Conservation (phyloP, 257 asterid species). For the Buddleja alternifolia region DNA sequence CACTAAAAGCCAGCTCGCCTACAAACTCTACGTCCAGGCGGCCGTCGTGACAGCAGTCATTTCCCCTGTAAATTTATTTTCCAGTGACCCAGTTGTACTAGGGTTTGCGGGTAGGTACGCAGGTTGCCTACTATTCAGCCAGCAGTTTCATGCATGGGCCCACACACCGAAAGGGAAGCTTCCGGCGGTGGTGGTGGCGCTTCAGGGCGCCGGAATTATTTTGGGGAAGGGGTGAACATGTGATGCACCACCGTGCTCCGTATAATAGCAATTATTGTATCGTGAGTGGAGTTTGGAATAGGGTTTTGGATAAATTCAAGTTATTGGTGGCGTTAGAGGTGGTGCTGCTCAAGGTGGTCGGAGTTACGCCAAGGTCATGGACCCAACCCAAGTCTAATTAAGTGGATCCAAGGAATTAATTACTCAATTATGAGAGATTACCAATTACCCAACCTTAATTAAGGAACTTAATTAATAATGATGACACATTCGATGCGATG, state of each 20-base stretch:
- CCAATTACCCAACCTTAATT: too few species aligned
- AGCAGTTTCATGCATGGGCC: constrained; percentile 86
- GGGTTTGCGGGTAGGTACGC: constrained; percentile 36
- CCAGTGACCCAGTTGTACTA: constrained; percentile 21
- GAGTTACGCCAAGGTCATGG: constrained; percentile 76
- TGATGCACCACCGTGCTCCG: constrained; percentile 78
- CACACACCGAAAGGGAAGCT: constrained; percentile 71
- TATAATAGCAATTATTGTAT: constrained; percentile 75
- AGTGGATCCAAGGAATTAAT: too few species aligned
- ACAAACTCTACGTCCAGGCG: constrained; percentile 38
- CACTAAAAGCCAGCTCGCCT: constrained; percentile 32
- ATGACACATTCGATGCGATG: too few species aligned
- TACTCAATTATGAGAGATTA: too few species aligned
- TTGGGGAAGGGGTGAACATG: constrained; percentile 61
- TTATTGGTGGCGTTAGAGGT: constrained; percentile 64
- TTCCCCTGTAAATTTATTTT: constrained; percentile 5
- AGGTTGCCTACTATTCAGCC: constrained; percentile 54
- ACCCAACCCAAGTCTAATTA: constrained; percentile 7
- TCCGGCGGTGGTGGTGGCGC: constrained; percentile 60
- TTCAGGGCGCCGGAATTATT: constrained; percentile 77
- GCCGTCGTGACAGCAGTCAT: constrained; percentile 17
- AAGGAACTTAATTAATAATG: too few species aligned
- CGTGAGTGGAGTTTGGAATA: constrained; percentile 80
- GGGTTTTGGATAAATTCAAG: constrained; percentile 47
- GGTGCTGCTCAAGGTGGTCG: constrained; percentile 43